Percentiles rank a stretch among this genome's conserved stretches.
Conservation (phyloP, 1,284 basidiomycete genomes). For the Chiua sp. region DNA sequence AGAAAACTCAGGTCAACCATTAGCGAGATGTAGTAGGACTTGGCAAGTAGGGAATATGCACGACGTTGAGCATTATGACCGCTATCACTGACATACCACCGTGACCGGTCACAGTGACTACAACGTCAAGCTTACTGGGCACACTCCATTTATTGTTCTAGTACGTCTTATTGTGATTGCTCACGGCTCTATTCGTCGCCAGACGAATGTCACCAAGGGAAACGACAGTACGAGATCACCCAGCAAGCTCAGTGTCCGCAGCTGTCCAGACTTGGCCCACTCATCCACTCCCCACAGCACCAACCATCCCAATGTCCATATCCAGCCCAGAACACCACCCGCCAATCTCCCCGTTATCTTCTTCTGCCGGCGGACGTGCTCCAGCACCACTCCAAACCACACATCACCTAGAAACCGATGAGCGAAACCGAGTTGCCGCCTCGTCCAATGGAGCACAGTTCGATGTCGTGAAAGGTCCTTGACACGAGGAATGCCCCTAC, state of each 20-base stretch:
- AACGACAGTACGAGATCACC: conserved; percentile 16
- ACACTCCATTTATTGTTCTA: not conserved
- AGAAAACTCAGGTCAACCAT: conserved; percentile 34
- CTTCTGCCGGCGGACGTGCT: conserved; percentile 52
- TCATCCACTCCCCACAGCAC: conserved; percentile 54
- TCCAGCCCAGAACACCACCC: conserved; percentile 48
- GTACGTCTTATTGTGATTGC: not conserved
- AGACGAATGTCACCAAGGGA: conserved; percentile 9
- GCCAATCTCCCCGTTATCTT: conserved; percentile 46
- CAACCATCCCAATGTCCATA: conserved; percentile 59
- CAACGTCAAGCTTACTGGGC: too few relatives aligned
- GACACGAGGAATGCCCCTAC: conserved; percentile 63
- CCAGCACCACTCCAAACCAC: conserved; percentile 56
- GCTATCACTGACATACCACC: too few relatives aligned
- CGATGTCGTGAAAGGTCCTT: conserved; percentile 60
- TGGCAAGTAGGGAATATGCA: not conserved
- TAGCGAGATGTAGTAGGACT: not conserved
- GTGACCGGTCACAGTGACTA: too few relatives aligned
- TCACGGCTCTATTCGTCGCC: not conserved
- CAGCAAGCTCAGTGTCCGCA: conserved; percentile 15
- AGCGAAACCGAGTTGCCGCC: conserved; percentile 52
- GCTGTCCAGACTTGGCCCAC: conserved; percentile 51
- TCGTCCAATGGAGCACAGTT: conserved; percentile 59
- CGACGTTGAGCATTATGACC: too few relatives aligned
- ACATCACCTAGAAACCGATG: conserved; percentile 48